phyloP scores from a whole-genome alignment of 129 eudicot genomes.

The Oenanthe sinensis region DNA sequence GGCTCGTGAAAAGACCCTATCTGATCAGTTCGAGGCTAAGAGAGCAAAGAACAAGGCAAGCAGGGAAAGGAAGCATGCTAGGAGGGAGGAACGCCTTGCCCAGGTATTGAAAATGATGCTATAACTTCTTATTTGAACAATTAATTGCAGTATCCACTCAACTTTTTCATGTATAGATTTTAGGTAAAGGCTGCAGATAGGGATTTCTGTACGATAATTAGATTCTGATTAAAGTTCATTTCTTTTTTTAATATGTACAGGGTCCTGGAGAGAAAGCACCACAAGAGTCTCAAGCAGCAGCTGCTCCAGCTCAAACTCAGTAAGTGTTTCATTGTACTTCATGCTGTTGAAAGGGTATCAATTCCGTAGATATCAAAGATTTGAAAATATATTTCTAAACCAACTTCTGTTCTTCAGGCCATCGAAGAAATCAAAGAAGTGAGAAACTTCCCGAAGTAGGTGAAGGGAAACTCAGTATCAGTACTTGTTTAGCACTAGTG shows the following conservation, averaged over 20 bases:
- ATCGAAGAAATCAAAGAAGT: slow-evolving; percentile 72
- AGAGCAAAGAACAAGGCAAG: slow-evolving; percentile 73
- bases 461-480: slow-evolving; percentile 10
- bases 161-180: neutral
- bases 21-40: slow-evolving; percentile 75
- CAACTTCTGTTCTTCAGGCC: slow-evolving; percentile 25
- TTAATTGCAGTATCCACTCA: too few relatives aligned
- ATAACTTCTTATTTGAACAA: neutral
- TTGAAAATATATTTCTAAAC: neutral
- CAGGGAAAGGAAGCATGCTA: slow-evolving; percentile 47
- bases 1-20: slow-evolving; percentile 82
- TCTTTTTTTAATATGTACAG: slow-evolving; percentile 11
- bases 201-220: neutral
- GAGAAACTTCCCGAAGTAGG: slow-evolving; percentile 17
- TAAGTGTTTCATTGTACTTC: slow-evolving; percentile 16
- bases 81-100: slow-evolving; percentile 60
- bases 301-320: slow-evolving; percentile 47
- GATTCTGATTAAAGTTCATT: neutral
- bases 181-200: neutral
- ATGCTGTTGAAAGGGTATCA: neutral
- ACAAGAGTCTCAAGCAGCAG: slow-evolving; percentile 29
- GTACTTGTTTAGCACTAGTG: slow-evolving; percentile 19
- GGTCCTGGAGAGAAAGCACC: slow-evolving; percentile 48
- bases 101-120: slow-evolving; percentile 28
- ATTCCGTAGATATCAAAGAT: neutral